Evolutionary conservation across 495 filamentous ascomycete species (phyloP).

Genomic region (Penicillium antarcticum): DNA sequence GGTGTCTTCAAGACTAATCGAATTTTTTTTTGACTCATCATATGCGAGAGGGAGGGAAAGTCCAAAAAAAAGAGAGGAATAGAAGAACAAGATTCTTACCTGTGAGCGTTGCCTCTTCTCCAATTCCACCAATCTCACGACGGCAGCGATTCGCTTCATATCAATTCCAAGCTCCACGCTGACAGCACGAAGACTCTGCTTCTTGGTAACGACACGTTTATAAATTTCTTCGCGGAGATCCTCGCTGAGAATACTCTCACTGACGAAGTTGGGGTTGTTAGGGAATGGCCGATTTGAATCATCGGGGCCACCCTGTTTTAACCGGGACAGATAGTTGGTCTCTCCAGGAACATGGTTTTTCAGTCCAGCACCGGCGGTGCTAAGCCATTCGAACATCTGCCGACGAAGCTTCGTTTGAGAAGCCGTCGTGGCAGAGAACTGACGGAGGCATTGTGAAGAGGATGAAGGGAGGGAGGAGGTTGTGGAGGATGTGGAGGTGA

Average conservation of each 20-base stretch:
- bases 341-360: slow-evolving; percentile 53
- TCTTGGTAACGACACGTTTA: slow-evolving; percentile 55
- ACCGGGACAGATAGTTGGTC: slow-evolving; percentile 64
- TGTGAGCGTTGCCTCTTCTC: slow-evolving; percentile 73
- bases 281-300: slow-evolving; percentile 60
- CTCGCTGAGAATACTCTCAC: slow-evolving; percentile 73
- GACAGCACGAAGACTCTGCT: slow-evolving; percentile 70
- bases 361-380: slow-evolving; percentile 51
- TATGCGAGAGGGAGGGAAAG: slow-evolving; percentile 27
- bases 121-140: slow-evolving; percentile 81
- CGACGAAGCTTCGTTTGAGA: slow-evolving; percentile 48
- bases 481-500: slow-evolving; percentile 26
- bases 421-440: slow-evolving; percentile 47
- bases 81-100: slow-evolving; percentile 50
- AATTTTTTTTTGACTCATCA: slow-evolving; percentile 72
- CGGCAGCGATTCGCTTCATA: slow-evolving; percentile 82
- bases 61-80: slow-evolving; percentile 4
- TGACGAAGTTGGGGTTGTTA: slow-evolving; percentile 66
- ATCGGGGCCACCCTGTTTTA: slow-evolving; percentile 26
- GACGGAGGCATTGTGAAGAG: slow-evolving; percentile 28
- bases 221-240: slow-evolving; percentile 74
- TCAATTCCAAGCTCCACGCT: slow-evolving; percentile 77
- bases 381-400: slow-evolving; percentile 67
- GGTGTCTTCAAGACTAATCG: slow-evolving; percentile 99
- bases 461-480: slow-evolving; percentile 9